Evolutionary conservation across 2,329 filamentous ascomycete species (phyloP).

Genomic region (Phialocephala sp.): DNA sequence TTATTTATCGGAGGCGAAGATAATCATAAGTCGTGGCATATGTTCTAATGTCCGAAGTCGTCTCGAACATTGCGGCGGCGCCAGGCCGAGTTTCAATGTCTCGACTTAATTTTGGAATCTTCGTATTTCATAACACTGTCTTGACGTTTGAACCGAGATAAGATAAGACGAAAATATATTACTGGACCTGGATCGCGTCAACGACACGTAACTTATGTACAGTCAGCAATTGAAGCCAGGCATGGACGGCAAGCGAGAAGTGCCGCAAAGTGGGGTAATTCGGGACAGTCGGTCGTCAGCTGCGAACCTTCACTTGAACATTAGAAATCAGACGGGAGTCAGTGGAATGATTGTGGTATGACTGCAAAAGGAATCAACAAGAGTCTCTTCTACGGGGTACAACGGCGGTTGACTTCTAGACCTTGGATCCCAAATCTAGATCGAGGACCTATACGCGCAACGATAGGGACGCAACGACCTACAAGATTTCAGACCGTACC

Average conservation of each 20-base stretch:
- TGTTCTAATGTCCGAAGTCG: background rate
- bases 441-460: constrained; percentile 3
- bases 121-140: background rate
- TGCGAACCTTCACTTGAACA: background rate
- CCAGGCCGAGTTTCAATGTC: background rate
- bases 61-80: background rate
- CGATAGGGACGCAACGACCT: background rate
- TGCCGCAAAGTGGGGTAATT: background rate
- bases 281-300: background rate
- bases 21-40: background rate
- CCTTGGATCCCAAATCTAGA: background rate
- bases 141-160: background rate
- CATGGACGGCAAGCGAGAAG: background rate
- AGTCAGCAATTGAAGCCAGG: background rate
- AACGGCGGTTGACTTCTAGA: background rate
- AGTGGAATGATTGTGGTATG: constrained; percentile 1
- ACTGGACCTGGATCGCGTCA: background rate
- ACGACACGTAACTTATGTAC: background rate
- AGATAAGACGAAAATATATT: background rate
- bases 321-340: background rate
- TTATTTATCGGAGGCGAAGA: no score
- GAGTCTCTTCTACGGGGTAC: background rate
- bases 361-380: background rate
- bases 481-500: background rate
- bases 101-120: background rate